phyloP scores from a whole-genome alignment of 2,329 filamentous ascomycete species.

The Decorospora gaudefroyi region DNA sequence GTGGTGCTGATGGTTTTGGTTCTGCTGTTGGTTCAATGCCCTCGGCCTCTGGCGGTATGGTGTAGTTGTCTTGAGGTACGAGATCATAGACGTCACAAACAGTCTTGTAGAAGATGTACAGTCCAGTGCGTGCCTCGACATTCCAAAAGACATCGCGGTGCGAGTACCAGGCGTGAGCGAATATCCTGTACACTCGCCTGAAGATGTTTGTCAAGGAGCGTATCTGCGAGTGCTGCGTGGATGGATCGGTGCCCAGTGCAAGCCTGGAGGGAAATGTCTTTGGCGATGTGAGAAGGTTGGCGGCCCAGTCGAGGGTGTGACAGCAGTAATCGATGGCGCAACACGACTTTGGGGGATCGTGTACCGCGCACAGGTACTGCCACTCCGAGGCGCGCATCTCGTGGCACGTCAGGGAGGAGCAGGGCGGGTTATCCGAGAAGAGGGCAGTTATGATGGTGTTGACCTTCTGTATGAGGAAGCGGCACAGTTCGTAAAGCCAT shows the following conservation, averaged over 20 bases:
- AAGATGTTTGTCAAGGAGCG: slow-evolving; percentile 96
- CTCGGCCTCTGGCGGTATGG: slow-evolving; percentile 89
- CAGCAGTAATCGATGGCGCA: slow-evolving; percentile 99
- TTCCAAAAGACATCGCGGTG: slow-evolving; percentile 95
- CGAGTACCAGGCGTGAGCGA: slow-evolving; percentile 98
- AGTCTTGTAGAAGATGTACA: slow-evolving; percentile 96
- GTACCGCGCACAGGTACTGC: slow-evolving; percentile 98
- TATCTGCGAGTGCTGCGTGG: slow-evolving; percentile 58
- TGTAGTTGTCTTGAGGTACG: slow-evolving; percentile 92
- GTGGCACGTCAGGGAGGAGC: slow-evolving; percentile 85
- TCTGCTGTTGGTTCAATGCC: slow-evolving; percentile 63
- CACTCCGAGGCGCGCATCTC: slow-evolving; percentile 99
- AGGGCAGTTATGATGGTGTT: slow-evolving; percentile 92
- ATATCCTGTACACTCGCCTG: slow-evolving; percentile 90
- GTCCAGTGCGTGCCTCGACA: slow-evolving; percentile 84
- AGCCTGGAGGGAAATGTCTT: slow-evolving; percentile 94
- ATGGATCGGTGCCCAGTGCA: slow-evolving; percentile 56
- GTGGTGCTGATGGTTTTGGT: slow-evolving; percentile 31
- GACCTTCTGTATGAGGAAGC: slow-evolving; percentile 91
- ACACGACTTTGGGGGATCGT: slow-evolving; percentile 94
- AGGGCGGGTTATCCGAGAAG: slow-evolving; percentile 86
- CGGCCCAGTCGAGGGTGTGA: slow-evolving; percentile 97
- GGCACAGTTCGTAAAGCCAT: slow-evolving; percentile 97
- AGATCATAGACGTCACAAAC: slow-evolving; percentile 92
- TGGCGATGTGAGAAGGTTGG: slow-evolving; percentile 88